Percentiles rank a stretch among this genome's conserved stretches.
Conservation (phyloP, 805 yeast species). For the Diddensiella caesifluorescens region DNA sequence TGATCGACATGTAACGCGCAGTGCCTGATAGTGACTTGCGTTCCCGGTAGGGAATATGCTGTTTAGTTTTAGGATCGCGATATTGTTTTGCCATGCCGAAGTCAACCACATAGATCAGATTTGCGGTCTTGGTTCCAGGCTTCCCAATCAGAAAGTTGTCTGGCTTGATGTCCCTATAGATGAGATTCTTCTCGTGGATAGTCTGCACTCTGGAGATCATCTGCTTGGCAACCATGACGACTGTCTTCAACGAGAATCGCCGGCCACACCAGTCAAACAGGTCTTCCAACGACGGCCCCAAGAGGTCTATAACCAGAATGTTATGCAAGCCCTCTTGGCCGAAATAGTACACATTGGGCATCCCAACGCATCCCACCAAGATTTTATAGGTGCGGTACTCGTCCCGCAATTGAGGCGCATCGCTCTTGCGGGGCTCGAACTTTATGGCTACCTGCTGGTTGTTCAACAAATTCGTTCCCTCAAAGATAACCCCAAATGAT, state of each 20-base stretch:
- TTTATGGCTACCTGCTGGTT: conserved; percentile 94
- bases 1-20: conserved; percentile 97
- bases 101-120: conserved; percentile 83
- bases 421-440: conserved; percentile 90
- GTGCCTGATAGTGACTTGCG: conserved; percentile 95
- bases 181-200: conserved; percentile 83
- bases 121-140: conserved; percentile 78
- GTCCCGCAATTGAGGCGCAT: conserved; percentile 95
- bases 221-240: conserved; percentile 88
- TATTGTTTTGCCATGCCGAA: conserved; percentile 99
- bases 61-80: conserved; percentile 92
- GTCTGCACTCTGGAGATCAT: conserved; percentile 84
- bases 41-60: conserved; percentile 95
- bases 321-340: conserved; percentile 98
- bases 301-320: conserved; percentile 84
- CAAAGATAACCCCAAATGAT: conserved; percentile 95
- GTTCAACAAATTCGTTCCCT: conserved; percentile 88
- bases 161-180: conserved; percentile 95
- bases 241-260: conserved; percentile 79
- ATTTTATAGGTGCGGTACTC: conserved; percentile 94
- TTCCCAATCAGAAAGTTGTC: conserved; percentile 94
- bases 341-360: conserved; percentile 95
- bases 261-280: conserved; percentile 98
- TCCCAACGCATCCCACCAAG: conserved; percentile 73
- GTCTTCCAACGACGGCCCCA: conserved; percentile 95